Conservation (phyloP, 2,329 filamentous ascomycete species). For the Metarhizium humberi region DNA sequence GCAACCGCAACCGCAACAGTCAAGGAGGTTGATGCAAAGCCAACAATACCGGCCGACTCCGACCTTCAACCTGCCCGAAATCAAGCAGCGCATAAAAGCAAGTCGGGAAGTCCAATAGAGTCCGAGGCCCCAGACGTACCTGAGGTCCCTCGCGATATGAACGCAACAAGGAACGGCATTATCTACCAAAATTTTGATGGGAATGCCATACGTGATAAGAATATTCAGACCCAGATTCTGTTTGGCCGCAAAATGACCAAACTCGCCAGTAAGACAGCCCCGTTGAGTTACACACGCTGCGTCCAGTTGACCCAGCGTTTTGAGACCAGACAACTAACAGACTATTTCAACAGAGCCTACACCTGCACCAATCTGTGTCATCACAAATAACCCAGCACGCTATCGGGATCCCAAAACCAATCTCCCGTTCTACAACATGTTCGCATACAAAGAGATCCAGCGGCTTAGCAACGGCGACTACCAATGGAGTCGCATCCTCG, state of each 20-base stretch:
- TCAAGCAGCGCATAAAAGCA: slow-evolving; percentile 8
- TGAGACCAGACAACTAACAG: slow-evolving; percentile 1
- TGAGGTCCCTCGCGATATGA: slow-evolving; percentile 8
- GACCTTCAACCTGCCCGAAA: slow-evolving; percentile 8
- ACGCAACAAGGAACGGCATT: slow-evolving; percentile 39
- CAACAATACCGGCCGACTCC: background rate
- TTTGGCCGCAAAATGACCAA: slow-evolving; percentile 51
- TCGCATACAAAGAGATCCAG: slow-evolving; percentile 76
- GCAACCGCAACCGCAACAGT: background rate
- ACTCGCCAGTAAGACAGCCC: slow-evolving; percentile 38
- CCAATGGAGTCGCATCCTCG: slow-evolving; percentile 72
- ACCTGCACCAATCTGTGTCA: slow-evolving; percentile 57
- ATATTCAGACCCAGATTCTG: slow-evolving; percentile 47
- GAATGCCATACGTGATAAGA: slow-evolving; percentile 44
- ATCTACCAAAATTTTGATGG: slow-evolving; percentile 53
- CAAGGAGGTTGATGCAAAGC: background rate
- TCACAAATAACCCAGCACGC: slow-evolving; percentile 71
- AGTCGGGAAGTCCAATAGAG: slow-evolving; percentile 5
- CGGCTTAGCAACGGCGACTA: slow-evolving; percentile 64
- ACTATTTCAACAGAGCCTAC: slow-evolving; percentile 33
- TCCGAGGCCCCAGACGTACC: slow-evolving; percentile 11
- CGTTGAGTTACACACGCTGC: background rate
- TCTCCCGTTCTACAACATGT: slow-evolving; percentile 67
- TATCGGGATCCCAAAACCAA: slow-evolving; percentile 82
- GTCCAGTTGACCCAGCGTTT: too few species aligned